Evolutionary conservation across 2,329 filamentous ascomycete species (phyloP), one percentile per base, ranked within the genome.

Genomic region (Epichloe hybrida): DNA sequence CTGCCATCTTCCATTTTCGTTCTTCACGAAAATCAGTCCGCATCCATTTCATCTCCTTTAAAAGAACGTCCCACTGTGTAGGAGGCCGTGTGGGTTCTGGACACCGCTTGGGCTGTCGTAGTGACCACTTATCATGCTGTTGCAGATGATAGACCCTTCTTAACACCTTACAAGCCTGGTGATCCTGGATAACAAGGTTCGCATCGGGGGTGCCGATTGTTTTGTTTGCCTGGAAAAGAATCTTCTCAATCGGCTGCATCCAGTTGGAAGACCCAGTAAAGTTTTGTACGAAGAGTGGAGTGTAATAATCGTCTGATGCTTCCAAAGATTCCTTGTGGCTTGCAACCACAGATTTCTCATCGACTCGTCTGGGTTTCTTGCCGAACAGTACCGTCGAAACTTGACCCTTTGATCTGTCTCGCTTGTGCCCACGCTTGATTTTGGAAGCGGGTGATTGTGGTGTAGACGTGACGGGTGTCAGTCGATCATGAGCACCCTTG

Each of bases 1-100:
- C 78, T 2, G 85, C 79, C 62, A 81, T 82, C 69, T 96, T 97
- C 89, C 90, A 95, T 64, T 95, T 95, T 40, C 88, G 75, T 65
- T 97, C 93, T 66, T 96, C 88, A 48, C 86, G 79, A 61, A 96
- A 97, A 66, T 98, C 93, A 2, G 89, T 96, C 48, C 90, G 81
- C 88, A 98, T 94, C 91, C 91, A 97, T 65, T 90, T 95, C 79
- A 91, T 88, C 70, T 98, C 90, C 58, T 89, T 79, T 35, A 98
- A 71, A 50, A 97, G 66, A 49, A 91, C 77, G 67, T 98, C 93
- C 79, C 84, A 87, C 58, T 97, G 91, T 2, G 84, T 83, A 1
- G 80, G 76, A 17, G 83, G 84, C 38, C 88, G 80, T 4, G 79
- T 75, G 4, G 91, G 90, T 65, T 98, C 93, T 2, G 82, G 76